phyloP scores from a whole-genome alignment of 495 filamentous ascomycete species.

The Daldinia decipiens region DNA sequence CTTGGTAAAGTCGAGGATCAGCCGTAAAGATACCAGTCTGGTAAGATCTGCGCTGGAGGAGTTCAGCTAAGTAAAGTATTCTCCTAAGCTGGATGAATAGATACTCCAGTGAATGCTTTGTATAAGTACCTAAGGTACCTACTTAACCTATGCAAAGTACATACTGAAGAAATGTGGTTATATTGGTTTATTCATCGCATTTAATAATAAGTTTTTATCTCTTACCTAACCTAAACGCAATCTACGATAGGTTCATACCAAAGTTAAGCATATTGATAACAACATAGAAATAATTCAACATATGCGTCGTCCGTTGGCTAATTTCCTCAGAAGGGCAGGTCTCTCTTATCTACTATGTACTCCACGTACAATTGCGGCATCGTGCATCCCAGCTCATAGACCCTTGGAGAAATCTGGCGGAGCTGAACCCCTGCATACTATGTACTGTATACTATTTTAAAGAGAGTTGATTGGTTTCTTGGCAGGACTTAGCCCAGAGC shows the following conservation, averaged over 20 bases:
- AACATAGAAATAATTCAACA: neutral
- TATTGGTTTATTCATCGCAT: no score
- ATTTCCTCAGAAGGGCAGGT: conserved; percentile 22
- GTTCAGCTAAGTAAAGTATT: conserved; percentile 2
- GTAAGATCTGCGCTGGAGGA: conserved; percentile 21
- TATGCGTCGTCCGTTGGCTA: neutral
- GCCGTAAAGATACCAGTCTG: neutral
- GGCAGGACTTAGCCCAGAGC: conserved; percentile 24
- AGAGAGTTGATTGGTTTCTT: conserved; percentile 19
- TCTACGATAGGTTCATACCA: no score
- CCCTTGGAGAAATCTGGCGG: conserved; percentile 25
- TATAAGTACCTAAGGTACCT: no score
- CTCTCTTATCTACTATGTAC: conserved; percentile 12
- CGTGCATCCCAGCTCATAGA: conserved; percentile 22
- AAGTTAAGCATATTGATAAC: neutral
- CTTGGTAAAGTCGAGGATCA: conserved; percentile 21
- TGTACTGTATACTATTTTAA: conserved; percentile 4
- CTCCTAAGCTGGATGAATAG: neutral
- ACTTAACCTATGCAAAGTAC: no score
- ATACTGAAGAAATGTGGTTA: no score
- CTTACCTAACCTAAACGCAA: no score
- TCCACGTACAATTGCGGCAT: conserved; percentile 25
- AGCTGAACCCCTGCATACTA: conserved; percentile 27
- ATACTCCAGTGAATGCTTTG: neutral
- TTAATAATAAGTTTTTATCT: no score